phyloP scores from a whole-genome alignment of 1,284 basidiomycete species.

The Cryptococcus sp. region DNA sequence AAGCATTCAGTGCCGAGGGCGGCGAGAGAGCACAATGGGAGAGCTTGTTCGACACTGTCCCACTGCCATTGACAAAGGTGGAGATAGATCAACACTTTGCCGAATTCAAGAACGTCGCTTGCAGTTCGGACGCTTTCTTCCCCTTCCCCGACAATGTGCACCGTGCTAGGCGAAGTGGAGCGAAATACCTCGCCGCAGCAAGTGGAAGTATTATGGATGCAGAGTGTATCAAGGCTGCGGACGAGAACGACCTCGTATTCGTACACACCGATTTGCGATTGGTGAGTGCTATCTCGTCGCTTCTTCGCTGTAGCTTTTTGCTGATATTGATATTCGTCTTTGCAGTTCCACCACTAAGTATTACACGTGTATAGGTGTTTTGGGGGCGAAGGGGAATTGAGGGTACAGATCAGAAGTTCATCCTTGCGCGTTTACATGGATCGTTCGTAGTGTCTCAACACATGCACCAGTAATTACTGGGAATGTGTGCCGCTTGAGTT shows the following conservation, averaged over 20 bases:
- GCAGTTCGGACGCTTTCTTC: slow-evolving; percentile 98
- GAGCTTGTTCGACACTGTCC: slow-evolving; percentile 74
- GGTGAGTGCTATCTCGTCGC: slow-evolving; percentile 30
- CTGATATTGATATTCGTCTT: too few relatives aligned
- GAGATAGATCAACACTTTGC: slow-evolving; percentile 74
- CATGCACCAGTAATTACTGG: too few relatives aligned
- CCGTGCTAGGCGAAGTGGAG: slow-evolving; percentile 85
- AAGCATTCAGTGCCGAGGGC: slow-evolving; percentile 71
- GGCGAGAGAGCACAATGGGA: slow-evolving; percentile 92
- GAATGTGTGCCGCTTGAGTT: too few relatives aligned
- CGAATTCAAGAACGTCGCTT: slow-evolving; percentile 79
- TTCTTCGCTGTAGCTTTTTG: too few relatives aligned
- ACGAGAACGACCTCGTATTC: slow-evolving; percentile 87
- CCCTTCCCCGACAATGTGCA: slow-evolving; percentile 99
- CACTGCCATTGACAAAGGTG: slow-evolving; percentile 65
- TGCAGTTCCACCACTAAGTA: slow-evolving; percentile 1
- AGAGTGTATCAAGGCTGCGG: slow-evolving; percentile 90
- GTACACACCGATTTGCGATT: slow-evolving; percentile 70
- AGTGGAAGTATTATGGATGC: slow-evolving; percentile 96
- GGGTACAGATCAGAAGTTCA: too few relatives aligned
- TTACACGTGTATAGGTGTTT: not conserved
- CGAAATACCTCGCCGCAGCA: slow-evolving; percentile 89
- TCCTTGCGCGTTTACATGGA: too few relatives aligned
- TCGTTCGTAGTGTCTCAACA: too few relatives aligned
- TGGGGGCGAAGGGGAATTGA: too few relatives aligned